Evolutionary conservation across 2,329 filamentous ascomycete species (phyloP), one percentile per base, ranked within the genome.

Genomic region (Stachybotrys chartarum): DNA sequence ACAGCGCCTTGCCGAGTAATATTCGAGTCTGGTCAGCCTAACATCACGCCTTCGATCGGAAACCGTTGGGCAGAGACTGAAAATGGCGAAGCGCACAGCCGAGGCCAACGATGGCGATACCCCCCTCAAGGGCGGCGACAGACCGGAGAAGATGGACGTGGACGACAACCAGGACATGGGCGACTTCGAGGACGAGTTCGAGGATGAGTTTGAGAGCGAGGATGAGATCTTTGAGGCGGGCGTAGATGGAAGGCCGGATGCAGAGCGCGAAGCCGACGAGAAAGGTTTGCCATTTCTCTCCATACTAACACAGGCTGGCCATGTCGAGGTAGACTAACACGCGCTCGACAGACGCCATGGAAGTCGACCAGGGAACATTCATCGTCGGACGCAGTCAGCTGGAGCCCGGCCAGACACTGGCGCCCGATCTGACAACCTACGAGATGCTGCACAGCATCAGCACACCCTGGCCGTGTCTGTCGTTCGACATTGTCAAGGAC

Each of bases 391-490:
- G 94, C 66, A 91, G 91, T 71, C 93, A 94, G 76, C 82, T 97
- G 60, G 90, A 91, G 60, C 86, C 91, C 12, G 93, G 91, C 64
- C 91, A 97, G 78, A 92, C 91, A 6, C 82, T 99, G 55, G 85
- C 91, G 4, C 93, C 94, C 14, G 94, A 99, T 73, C 80, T 90
- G 57, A 90, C 89, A n/a, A 93, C 93, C 6, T 99, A 99, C 77
- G 88, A 97, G 70, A 95, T 99, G 91, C 84, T 99, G 57, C 94
- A 99, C 78, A 91, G 85, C 58, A 82, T 99, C 60, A 94, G 88
- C 72, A 92, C 92, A 7, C 91, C 91, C 1, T 99, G 94, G 94
- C 94, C 94, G 3, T 99, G 94, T 70, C 82, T 99, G 16, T 97
- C 93, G 2, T 96, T 97, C 73, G 94, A 97, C 70, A 87, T 99